Percentiles rank a stretch among this genome's conserved stretches.
Evolutionary conservation across 495 filamentous ascomycete genomes (phyloP).

Genomic region (Penicillium coffeae): DNA sequence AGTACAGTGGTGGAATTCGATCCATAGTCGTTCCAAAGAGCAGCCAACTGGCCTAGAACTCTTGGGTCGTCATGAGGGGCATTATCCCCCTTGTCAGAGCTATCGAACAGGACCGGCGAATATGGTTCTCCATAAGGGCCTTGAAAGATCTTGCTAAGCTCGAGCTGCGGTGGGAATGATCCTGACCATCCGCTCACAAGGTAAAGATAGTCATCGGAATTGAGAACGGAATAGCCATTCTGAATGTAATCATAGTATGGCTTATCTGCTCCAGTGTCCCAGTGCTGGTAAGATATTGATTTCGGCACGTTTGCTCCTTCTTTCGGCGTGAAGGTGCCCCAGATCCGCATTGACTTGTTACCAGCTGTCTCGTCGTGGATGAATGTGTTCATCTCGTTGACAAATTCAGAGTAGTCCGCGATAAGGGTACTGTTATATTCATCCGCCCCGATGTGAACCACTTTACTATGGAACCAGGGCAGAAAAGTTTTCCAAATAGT

Average conservation of each 20-base stretch:
- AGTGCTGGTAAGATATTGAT: conserved; percentile 44
- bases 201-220: conserved; percentile 50
- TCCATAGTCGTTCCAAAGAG: conserved; percentile 53
- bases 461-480: conserved; percentile 51
- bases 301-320: conserved; percentile 38
- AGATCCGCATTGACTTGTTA: conserved; percentile 45
- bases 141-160: conserved; percentile 41
- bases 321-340: conserved; percentile 49
- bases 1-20: conserved; percentile 42
- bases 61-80: conserved; percentile 32
- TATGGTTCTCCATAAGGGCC: conserved; percentile 39
- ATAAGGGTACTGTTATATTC: conserved; percentile 40
- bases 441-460: conserved; percentile 51
- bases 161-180: conserved; percentile 34
- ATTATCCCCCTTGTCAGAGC: conserved; percentile 40
- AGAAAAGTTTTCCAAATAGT: conserved; percentile 49
- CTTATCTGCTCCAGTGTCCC: conserved; percentile 46
- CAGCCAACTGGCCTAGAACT: conserved; percentile 41
- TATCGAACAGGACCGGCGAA: conserved; percentile 47
- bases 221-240: conserved; percentile 49
- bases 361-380: conserved; percentile 28
- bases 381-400: conserved; percentile 44
- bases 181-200: conserved; percentile 45
- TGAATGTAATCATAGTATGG: conserved; percentile 46
- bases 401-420: conserved; percentile 44